phyloP scores from a whole-genome alignment of 139 green algal species.

The Zygnema circumcarinatum region DNA sequence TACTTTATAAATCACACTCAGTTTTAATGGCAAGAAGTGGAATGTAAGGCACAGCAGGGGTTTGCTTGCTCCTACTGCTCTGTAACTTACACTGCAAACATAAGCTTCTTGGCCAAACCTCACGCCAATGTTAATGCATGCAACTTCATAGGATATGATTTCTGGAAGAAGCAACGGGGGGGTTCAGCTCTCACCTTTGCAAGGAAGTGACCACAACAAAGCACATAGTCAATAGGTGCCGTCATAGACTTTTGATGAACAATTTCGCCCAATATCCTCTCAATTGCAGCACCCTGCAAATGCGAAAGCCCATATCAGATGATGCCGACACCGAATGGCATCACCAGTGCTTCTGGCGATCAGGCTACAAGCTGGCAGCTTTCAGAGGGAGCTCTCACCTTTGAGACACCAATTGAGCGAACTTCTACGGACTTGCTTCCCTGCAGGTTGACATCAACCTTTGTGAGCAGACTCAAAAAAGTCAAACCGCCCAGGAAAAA shows the following conservation, averaged over 20 bases:
- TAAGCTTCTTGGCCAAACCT: too few species aligned
- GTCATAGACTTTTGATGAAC: conserved; percentile 61
- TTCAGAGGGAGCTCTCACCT: conserved; percentile 66
- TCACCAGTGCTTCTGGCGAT: neutral
- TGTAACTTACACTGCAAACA: too few species aligned
- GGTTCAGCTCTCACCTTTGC: conserved; percentile 59
- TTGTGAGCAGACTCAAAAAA: too few species aligned
- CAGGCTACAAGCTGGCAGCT: neutral
- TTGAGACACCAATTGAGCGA: conserved; percentile 92
- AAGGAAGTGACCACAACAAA: conserved; percentile 87
- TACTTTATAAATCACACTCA: too few species aligned
- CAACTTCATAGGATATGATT: too few species aligned
- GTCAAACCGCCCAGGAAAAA: too few species aligned
- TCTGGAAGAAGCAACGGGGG: too few species aligned
- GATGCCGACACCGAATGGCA: neutral
- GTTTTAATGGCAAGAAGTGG: too few species aligned
- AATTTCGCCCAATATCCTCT: conserved; percentile 77
- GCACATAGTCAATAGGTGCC: conserved; percentile 67
- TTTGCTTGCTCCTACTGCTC: too few species aligned
- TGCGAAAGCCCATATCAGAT: neutral
- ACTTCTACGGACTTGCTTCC: conserved; percentile 81
- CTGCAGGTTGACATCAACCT: too few species aligned
- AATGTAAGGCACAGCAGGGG: too few species aligned
- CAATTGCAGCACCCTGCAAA: conserved; percentile 78
- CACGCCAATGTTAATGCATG: too few species aligned